Percentiles rank a stretch among this genome's conserved stretches.
Evolutionary conservation across 1,139 yeast genomes (phyloP).

Genomic region (Geotrichum reessii): DNA sequence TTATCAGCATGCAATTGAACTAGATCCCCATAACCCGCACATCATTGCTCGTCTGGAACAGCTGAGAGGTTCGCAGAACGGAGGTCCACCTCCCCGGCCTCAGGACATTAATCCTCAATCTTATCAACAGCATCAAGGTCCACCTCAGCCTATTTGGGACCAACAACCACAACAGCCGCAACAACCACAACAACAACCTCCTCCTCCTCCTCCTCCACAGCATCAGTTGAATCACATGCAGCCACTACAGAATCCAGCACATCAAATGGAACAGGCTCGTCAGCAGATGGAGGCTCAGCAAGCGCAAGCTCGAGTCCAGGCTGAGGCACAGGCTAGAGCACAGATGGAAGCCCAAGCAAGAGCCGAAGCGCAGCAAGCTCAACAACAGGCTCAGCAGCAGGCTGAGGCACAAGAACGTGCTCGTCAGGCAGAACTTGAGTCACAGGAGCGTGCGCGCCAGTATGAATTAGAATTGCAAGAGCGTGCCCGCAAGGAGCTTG

Average conservation of each 20-base stretch:
- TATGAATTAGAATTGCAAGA: constrained; percentile 9
- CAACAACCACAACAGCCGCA: constrained; percentile 25
- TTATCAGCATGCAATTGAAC: constrained; percentile 88
- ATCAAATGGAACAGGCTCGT: constrained; percentile 25
- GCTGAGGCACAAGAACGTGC: constrained; percentile 16
- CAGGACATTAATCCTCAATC: constrained; percentile 44
- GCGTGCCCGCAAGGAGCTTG: constrained; percentile 6
- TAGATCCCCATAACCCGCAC: constrained; percentile 92
- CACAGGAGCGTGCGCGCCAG: constrained; percentile 13
- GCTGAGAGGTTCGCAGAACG: constrained; percentile 65
- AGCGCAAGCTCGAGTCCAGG: constrained; percentile 19
- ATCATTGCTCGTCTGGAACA: constrained; percentile 89
- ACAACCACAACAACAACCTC: constrained; percentile 21
- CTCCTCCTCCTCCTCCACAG: neutral
- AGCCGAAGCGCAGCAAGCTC: constrained; percentile 3
- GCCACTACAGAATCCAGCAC: constrained; percentile 12
- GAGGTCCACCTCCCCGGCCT: constrained; percentile 50
- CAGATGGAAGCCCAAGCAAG: constrained; percentile 16
- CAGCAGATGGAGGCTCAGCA: constrained; percentile 28
- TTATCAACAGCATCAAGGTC: constrained; percentile 30
- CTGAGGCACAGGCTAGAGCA: constrained; percentile 18
- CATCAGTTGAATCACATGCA: neutral
- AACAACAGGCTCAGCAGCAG: constrained; percentile 13
- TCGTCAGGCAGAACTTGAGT: constrained; percentile 16
- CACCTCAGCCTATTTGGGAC: constrained; percentile 32